Evolutionary conservation across 2,329 filamentous ascomycete species (phyloP).

Genomic region (Penicillium sp.): DNA sequence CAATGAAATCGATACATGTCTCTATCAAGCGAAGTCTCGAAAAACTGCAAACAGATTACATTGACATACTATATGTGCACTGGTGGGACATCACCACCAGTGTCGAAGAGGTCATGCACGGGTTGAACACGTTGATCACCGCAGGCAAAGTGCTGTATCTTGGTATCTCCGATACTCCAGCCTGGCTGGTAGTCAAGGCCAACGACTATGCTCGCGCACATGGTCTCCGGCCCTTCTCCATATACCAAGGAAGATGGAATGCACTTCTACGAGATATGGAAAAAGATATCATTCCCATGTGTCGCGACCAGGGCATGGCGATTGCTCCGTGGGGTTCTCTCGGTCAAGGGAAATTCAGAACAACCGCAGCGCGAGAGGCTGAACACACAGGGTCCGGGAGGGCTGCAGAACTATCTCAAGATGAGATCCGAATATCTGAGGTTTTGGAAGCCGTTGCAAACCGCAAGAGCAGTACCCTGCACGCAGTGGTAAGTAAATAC

Average conservation of each 20-base stretch:
- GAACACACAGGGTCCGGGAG: constrained; percentile 23
- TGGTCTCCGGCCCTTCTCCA: constrained; percentile 37
- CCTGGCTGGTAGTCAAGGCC: constrained; percentile 38
- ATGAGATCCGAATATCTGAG: constrained; percentile 16
- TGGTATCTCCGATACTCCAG: constrained; percentile 38
- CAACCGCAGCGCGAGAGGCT: constrained; percentile 24
- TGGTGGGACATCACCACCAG: constrained; percentile 48
- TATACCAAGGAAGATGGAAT: constrained; percentile 41
- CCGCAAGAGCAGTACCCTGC: constrained; percentile 8
- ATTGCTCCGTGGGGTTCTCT: constrained; percentile 59
- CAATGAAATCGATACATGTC: constrained; percentile 39
- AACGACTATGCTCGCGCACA: constrained; percentile 38
- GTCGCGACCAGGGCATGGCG: constrained; percentile 40
- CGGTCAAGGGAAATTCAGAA: constrained; percentile 50
- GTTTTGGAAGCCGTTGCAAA: constrained; percentile 20
- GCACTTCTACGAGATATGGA: constrained; percentile 37
- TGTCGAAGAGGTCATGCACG: constrained; percentile 35
- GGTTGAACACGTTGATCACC: constrained; percentile 34
- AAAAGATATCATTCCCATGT: constrained; percentile 41
- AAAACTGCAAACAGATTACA: constrained; percentile 52
- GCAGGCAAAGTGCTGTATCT: constrained; percentile 41
- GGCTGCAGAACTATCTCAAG: constrained; percentile 14
- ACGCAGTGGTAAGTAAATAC: constrained; percentile 3
- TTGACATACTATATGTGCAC: constrained; percentile 54
- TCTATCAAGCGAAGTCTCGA: constrained; percentile 41